Conservation (phyloP, 2,329 filamentous ascomycete species). For the Ophiosphaerella korrae region DNA sequence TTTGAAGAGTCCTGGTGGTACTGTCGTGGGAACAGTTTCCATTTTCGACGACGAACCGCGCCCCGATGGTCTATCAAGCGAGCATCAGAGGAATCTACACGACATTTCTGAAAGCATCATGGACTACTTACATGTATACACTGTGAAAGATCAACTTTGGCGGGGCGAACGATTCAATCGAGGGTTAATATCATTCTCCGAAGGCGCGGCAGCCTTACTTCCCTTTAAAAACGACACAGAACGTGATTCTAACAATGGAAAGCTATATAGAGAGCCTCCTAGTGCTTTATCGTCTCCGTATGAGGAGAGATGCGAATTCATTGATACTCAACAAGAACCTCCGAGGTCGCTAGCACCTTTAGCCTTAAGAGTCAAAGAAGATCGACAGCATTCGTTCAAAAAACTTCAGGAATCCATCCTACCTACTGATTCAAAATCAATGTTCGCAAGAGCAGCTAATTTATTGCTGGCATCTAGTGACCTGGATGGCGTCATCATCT, state of each 20-base stretch:
- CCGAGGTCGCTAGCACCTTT: background rate
- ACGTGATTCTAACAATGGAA: background rate
- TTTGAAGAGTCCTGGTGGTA: slow-evolving; percentile 26
- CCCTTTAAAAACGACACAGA: slow-evolving; percentile 13
- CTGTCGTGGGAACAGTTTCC: slow-evolving; percentile 30
- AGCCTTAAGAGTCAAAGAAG: background rate
- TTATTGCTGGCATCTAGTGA: slow-evolving; percentile 40
- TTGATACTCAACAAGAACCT: background rate
- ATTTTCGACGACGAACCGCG: slow-evolving; percentile 31
- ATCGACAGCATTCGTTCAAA: slow-evolving; percentile 11
- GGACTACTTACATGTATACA: slow-evolving; percentile 34
- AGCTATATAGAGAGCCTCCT: background rate
- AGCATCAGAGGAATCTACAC: slow-evolving; percentile 18
- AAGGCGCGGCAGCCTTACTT: slow-evolving; percentile 30
- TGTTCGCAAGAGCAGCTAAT: slow-evolving; percentile 43
- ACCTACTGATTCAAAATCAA: slow-evolving; percentile 32
- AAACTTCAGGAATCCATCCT: slow-evolving; percentile 37
- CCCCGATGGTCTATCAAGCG: slow-evolving; percentile 13
- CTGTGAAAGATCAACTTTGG: slow-evolving; percentile 28
- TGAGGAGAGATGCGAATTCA: background rate
- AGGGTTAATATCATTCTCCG: slow-evolving; percentile 38
- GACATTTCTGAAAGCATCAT: slow-evolving; percentile 34
- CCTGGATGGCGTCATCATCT: slow-evolving; percentile 41
- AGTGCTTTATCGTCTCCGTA: background rate
- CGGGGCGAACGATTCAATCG: slow-evolving; percentile 39